Evolutionary conservation across 306 rosid species (phyloP), one percentile per base, ranked within the genome.

Genomic region (Luffa aegyptiaca): DNA sequence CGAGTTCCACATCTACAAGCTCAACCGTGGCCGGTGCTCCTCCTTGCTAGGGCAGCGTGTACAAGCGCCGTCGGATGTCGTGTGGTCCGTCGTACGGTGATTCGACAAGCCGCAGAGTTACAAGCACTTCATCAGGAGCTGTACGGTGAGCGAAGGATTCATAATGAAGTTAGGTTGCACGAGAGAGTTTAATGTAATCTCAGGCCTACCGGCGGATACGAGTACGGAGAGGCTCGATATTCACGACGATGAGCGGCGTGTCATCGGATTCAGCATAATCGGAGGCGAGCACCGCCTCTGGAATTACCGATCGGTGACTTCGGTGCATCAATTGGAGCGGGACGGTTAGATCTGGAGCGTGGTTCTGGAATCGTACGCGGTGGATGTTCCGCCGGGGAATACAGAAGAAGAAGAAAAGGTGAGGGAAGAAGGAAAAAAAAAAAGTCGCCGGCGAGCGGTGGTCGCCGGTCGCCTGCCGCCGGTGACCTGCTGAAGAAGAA

Each of bases 101-200:
- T 73, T 73, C 78, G 78, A 49, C n/a, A 14, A 48, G 46, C 78
- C 78, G 4, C 78, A 73, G 31, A 73, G 61, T 33, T 73, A 73
- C 78, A 73, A 73, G 45, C 78, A 73, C 62, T 73, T 73, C 78
- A 73, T 73, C 62, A 73, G 51, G 62, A 52, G 78, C 12, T 73
- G 78, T 73, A 73, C 61, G 45, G 78, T 73, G 31, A 49, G 44
- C 18, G 62, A 73, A 49, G 78, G 78, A 51, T 73, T 73, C 44
- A 48, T 16, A 9, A 49, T 73, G 61, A 51, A 36, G n/a, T 7
- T 73, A 73, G 78, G 78, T 51, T 49, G 44, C 58, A 73, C 78
- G 4, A 73, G 78, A 49, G 78, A 73, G 41, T 62, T 73, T 11
- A 73, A 73, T 73, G 78, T 73, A 12, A 73, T 73, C 45, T 73